Conservation (phyloP, 1,284 basidiomycete species). For the Afroboletus lepidellus region DNA sequence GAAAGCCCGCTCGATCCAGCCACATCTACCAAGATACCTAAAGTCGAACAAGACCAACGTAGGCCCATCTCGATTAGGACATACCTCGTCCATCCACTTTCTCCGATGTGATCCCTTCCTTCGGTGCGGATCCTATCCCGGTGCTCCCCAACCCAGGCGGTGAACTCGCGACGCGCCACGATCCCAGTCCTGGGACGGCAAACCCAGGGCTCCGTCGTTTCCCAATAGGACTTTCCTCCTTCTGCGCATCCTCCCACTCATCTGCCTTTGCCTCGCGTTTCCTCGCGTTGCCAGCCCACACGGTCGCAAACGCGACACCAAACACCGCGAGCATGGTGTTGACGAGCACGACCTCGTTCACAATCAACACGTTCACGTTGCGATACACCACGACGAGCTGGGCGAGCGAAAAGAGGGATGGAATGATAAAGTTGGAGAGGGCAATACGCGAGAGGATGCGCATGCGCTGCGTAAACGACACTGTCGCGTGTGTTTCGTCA, state of each 20-base stretch:
- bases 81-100: slow-evolving; percentile 7
- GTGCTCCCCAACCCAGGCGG: slow-evolving; percentile 9
- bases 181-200: slow-evolving; percentile 16
- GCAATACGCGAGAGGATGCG: slow-evolving; percentile 30
- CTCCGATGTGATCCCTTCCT: not conserved
- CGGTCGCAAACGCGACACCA: slow-evolving; percentile 29
- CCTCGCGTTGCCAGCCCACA: slow-evolving; percentile 15
- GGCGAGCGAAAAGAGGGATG: slow-evolving; percentile 32
- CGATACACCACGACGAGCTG: slow-evolving; percentile 34
- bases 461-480: slow-evolving; percentile 24
- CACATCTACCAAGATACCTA: not conserved
- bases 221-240: not conserved
- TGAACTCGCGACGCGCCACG: slow-evolving; percentile 22
- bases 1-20: not conserved
- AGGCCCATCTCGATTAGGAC: not conserved
- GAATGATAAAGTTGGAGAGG: slow-evolving; percentile 32
- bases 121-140: not conserved
- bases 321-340: slow-evolving; percentile 31
- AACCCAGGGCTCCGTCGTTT: slow-evolving; percentile 1
- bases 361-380: slow-evolving; percentile 14
- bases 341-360: slow-evolving; percentile 30
- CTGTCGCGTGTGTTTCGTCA: slow-evolving; percentile 2
- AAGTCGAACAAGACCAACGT: not conserved
- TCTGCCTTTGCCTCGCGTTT: slow-evolving; percentile 1
- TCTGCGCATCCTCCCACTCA: not conserved